Conservation (phyloP, 2,329 filamentous ascomycete genomes). For the Fusarium tricinctum region DNA sequence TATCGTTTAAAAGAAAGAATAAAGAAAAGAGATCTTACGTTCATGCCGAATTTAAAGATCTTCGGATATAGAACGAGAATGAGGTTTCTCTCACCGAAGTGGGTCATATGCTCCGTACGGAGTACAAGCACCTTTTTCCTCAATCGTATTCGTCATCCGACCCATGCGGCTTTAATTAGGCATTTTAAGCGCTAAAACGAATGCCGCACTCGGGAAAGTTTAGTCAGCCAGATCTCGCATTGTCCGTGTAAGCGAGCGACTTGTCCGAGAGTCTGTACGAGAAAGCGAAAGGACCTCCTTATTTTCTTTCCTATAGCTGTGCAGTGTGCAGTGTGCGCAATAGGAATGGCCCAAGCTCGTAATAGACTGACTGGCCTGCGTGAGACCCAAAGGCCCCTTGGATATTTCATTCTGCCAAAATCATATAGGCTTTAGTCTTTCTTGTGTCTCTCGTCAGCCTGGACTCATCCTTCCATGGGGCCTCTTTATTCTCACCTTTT, state of each 20-base stretch:
- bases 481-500: constrained; percentile 19
- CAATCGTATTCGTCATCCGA: constrained; percentile 39
- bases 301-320: constrained; percentile 9
- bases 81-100: not conserved
- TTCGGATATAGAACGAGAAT: constrained; percentile 25
- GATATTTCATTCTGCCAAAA: not conserved
- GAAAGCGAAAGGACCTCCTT: not conserved
- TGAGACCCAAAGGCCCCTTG: constrained; percentile 4
- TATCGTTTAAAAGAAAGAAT: not conserved
- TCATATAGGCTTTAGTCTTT: not conserved
- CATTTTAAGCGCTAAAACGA: constrained; percentile 31
- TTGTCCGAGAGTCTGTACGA: constrained; percentile 24
- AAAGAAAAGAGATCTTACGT: not conserved
- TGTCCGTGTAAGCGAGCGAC: constrained; percentile 37
- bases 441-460: constrained; percentile 24
- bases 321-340: not conserved
- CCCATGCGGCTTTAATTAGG: constrained; percentile 27
- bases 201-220: constrained; percentile 13
- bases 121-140: not conserved
- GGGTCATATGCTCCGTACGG: constrained; percentile 1
- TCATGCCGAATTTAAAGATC: not conserved
- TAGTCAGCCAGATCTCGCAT: constrained; percentile 32
- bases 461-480: constrained; percentile 14
- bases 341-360: constrained; percentile 10
- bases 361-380: constrained; percentile 3